Evolutionary conservation across 1,139 yeast species (phyloP).

Genomic region (Spathaspora sp.): DNA sequence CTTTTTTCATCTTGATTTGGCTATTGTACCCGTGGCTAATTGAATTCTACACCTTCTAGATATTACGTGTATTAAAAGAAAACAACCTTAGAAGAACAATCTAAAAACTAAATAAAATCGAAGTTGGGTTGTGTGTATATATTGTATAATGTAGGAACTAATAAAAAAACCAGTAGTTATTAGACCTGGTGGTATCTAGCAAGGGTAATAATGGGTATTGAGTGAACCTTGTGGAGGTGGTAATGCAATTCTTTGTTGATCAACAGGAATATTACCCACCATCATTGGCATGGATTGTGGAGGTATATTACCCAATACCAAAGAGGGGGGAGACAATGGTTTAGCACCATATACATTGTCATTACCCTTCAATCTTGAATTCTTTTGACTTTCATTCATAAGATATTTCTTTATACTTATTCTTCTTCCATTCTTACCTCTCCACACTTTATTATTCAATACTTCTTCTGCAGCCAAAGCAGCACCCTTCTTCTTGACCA

Average conservation of each 20-base stretch:
- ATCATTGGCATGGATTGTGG: not conserved
- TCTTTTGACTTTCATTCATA: constrained; percentile 13
- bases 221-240: constrained; percentile 1
- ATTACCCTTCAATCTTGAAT: not conserved
- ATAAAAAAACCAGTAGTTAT: not conserved
- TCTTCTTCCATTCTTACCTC: constrained; percentile 48
- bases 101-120: not conserved
- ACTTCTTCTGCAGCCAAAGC: constrained; percentile 56
- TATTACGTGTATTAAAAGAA: no score
- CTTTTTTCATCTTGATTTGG: no score
- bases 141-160: not conserved
- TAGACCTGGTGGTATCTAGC: not conserved
- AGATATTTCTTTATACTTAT: constrained; percentile 36
- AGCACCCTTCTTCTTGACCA: constrained; percentile 59
- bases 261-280: not conserved
- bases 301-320: not conserved
- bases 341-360: not conserved
- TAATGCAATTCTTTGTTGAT: constrained; percentile 3
- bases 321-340: not conserved
- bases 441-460: constrained; percentile 44
- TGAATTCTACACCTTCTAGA: no score
- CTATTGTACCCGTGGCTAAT: no score
- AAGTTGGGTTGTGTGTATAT: not conserved
- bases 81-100: not conserved
- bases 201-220: not conserved